Percentiles rank a stretch among this genome's conserved stretches.
These are phyloP conservation scores for Trichoderma lentiforme DNA, from an alignment of 2,329 filamentous ascomycete genomes.

Conservation along the genomic window DNA sequence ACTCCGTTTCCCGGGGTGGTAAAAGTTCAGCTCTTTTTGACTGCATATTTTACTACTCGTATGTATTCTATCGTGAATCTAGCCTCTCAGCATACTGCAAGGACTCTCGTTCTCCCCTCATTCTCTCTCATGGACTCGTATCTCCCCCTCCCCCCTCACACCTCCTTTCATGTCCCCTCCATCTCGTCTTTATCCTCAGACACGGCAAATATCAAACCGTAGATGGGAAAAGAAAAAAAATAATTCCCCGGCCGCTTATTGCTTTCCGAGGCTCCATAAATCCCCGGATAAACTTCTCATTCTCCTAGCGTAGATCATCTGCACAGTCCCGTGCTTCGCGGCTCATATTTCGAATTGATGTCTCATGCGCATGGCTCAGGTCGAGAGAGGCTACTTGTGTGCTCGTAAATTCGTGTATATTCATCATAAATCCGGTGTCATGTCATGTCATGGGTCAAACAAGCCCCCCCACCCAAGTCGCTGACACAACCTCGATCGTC, in stretches of 20 bases:
- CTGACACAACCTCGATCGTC: slow-evolving; percentile 6
- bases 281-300: background rate
- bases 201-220: background rate
- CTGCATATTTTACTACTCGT: background rate
- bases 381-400: background rate
- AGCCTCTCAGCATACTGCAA: background rate
- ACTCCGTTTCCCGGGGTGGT: background rate
- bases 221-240: background rate
- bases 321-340: background rate
- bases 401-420: slow-evolving; percentile 9
- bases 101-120: background rate
- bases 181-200: background rate
- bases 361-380: background rate
- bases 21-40: background rate
- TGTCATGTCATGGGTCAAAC: background rate
- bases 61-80: background rate
- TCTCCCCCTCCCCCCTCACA: background rate
- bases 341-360: background rate
- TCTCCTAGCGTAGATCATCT: background rate
- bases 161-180: background rate
- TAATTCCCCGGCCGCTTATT: background rate
- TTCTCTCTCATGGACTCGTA: background rate
- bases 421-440: background rate
- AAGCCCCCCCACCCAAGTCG: background rate
- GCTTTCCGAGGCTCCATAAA: background rate